A percentile compares a stretch with the other conserved stretches of the same genome.
Evolutionary conservation across 352 stramenopile genomes (phyloP).

Genomic region (Pseudoperonospora humuli): DNA sequence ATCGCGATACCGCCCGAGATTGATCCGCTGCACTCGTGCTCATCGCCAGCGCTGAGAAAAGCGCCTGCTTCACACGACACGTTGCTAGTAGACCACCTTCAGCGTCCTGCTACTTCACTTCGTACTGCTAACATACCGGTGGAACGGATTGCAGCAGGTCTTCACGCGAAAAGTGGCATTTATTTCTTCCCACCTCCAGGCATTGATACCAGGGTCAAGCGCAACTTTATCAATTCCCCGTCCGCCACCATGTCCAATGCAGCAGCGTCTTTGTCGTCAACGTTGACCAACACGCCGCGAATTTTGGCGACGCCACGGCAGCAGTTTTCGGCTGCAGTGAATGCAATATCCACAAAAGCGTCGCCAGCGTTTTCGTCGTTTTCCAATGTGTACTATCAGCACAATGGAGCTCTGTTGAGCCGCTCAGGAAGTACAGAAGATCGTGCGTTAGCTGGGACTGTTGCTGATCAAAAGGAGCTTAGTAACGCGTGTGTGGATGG

Average conservation of each 20-base stretch:
- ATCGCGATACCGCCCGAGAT: conserved; percentile 12
- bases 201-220: conserved; percentile 57
- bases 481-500: conserved; percentile 1
- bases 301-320: conserved; percentile 62
- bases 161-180: conserved; percentile 45
- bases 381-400: conserved; percentile 20
- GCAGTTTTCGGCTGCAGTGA: conserved; percentile 71
- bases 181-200: conserved; percentile 59
- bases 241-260: conserved; percentile 66
- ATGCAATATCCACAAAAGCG: conserved; percentile 65
- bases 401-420: conserved; percentile 13
- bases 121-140: conserved; percentile 10
- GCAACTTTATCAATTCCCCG: conserved; percentile 57
- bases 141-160: conserved; percentile 19
- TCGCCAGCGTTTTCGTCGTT: conserved; percentile 60
- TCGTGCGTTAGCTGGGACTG: conserved; percentile 1
- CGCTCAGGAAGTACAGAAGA: conserved; percentile 10
- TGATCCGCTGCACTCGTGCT: conserved; percentile 1
- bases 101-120: conserved; percentile 25
- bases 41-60: conserved; percentile 3
- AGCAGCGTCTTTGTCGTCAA: conserved; percentile 59
- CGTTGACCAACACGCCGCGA: conserved; percentile 63
- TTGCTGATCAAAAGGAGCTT: conserved; percentile 9
- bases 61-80: neutral
- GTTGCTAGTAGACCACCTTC: conserved; percentile 29